Conservation (phyloP, 2,329 filamentous ascomycete genomes). For the Byssochlamys sp. region DNA sequence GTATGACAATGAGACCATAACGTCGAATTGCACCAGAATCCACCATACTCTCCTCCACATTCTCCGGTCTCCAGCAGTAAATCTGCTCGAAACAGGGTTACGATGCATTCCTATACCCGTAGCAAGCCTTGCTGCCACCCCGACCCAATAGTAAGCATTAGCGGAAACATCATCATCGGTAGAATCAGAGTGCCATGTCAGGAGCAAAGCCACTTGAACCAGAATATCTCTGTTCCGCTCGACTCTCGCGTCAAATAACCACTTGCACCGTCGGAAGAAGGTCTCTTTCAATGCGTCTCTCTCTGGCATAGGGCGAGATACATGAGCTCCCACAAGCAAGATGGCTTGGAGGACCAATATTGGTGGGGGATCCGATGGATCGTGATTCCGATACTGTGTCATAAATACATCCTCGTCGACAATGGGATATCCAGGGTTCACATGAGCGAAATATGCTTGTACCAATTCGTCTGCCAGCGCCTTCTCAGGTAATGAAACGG, state of each 20-base stretch:
- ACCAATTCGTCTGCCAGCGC: constrained; percentile 42
- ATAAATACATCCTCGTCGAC: constrained; percentile 46
- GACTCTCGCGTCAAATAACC: constrained; percentile 44
- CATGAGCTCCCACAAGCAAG: constrained; percentile 45
- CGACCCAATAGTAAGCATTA: constrained; percentile 47
- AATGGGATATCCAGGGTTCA: constrained; percentile 45
- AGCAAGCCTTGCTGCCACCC: constrained; percentile 44
- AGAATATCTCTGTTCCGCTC: constrained; percentile 46
- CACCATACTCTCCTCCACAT: constrained; percentile 38
- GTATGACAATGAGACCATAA: constrained; percentile 37
- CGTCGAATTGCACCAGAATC: constrained; percentile 36
- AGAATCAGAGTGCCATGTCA: constrained; percentile 48
- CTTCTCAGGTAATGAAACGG: constrained; percentile 41
- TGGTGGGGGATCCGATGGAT: constrained; percentile 37
- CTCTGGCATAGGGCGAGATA: constrained; percentile 31
- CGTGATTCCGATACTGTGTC: constrained; percentile 39
- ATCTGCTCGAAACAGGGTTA: constrained; percentile 32
- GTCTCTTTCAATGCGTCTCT: constrained; percentile 38
- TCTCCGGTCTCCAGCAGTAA: constrained; percentile 32
- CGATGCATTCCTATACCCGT: constrained; percentile 48
- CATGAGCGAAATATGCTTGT: constrained; percentile 41
- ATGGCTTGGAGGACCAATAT: constrained; percentile 44
- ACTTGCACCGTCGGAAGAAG: constrained; percentile 46
- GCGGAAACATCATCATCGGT: constrained; percentile 47
- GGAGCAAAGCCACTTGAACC: constrained; percentile 45